Evolutionary conservation across 805 yeast species (phyloP), one percentile per base, ranked within the genome.

Genomic region (Schizosaccharomyces osmophilus): DNA sequence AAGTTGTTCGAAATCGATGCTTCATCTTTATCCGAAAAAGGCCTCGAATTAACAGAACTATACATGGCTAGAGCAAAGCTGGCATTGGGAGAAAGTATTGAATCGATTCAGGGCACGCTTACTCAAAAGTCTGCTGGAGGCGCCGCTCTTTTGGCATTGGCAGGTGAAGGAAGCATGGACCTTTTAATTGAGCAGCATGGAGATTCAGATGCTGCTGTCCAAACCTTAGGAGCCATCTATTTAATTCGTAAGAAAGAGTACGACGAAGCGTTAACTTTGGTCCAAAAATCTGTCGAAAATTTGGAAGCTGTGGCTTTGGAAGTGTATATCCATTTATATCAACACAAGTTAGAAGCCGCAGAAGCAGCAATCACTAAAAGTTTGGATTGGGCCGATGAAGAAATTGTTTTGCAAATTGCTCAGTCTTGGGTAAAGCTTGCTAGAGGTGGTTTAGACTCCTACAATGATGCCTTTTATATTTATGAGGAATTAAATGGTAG

Each of bases 311-410:
- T 57, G 3, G 60, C 60, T 17, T 41, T 57, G 15, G 43, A 57
- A 6, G 17, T 32, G 0, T 57, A 57, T 26, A 36, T 57, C 8
- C 42, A n/a, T 32, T 22, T 57, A 11, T 17, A 17, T 4, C 45
- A 41, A 19, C 22, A 13, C 32, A 36, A 57, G 15, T n/a, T 57
- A 77, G 74, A 66, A 65, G 70, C 41, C 70, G 54, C 29, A 9
- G 55, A 59, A 42, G 19, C 31, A 29, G 19, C 36, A 9, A 24
- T 59, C 5, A 22, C 24, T 43, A 55, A 61, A 72, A 22, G 43
- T 19, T 22, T 36, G 43, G 48, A 57, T 36, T 57, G 60, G 60
- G 42, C 60, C 15, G 60, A 57, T 32, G 60, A 57, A 22, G 43
- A 36, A 22, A 57, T 57, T n/a, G 48, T 57, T 6, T 22, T 57